A percentile compares a stretch with the other conserved stretches of the same genome.
phyloP scores from a whole-genome alignment of 2,329 filamentous ascomycete genomes.

The Clarireedia hainanense region DNA sequence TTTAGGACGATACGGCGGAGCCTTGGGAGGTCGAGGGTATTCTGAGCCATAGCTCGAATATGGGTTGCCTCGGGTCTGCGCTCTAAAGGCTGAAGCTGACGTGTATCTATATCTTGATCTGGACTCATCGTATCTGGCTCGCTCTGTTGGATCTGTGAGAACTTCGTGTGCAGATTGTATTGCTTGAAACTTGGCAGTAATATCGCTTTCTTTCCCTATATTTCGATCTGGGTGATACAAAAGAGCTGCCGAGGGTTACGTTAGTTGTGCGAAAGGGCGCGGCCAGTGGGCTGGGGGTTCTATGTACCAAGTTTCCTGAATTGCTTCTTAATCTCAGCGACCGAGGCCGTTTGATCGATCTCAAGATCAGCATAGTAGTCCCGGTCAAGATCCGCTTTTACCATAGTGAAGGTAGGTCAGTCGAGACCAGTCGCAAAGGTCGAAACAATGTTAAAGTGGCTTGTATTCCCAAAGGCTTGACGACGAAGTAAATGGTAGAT shows the following conservation, averaged over 20 bases:
- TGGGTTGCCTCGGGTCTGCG: constrained; percentile 27
- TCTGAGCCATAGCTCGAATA: constrained; percentile 26
- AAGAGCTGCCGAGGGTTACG: constrained; percentile 38
- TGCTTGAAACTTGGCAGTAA: constrained; percentile 59
- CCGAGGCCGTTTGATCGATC: constrained; percentile 46
- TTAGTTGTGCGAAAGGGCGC: constrained; percentile 1
- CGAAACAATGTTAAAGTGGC: neutral
- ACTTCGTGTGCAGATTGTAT: constrained; percentile 66
- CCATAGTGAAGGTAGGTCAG: constrained; percentile 21
- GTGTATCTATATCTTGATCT: constrained; percentile 19
- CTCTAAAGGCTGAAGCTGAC: constrained; percentile 15
- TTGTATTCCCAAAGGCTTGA: neutral
- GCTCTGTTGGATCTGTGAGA: constrained; percentile 36
- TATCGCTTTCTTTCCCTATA: constrained; percentile 57
- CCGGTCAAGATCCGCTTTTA: constrained; percentile 28
- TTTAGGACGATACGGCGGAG: constrained; percentile 20
- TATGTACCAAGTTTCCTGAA: constrained; percentile 56
- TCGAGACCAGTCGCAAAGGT: neutral
- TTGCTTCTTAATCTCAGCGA: constrained; percentile 61
- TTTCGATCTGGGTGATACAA: constrained; percentile 66
- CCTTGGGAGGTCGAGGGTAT: constrained; percentile 27
- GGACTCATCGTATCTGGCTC: constrained; percentile 28
- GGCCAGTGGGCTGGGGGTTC: neutral
- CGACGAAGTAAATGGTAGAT: neutral
- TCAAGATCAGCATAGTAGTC: constrained; percentile 66